Evolutionary conservation across 305 asterid species (phyloP).

Genomic region (Galium porrigens): DNA sequence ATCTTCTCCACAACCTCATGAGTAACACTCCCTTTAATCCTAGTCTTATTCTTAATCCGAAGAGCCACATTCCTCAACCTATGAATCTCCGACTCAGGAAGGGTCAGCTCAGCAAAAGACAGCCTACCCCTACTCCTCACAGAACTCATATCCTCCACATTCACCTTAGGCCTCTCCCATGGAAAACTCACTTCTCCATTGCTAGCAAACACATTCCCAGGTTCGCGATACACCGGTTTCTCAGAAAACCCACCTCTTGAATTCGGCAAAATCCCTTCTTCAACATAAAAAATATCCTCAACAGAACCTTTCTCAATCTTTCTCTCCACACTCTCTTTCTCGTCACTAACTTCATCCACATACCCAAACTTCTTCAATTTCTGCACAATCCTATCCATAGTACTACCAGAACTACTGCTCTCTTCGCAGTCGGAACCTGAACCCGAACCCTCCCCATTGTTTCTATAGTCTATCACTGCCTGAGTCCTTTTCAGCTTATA

Average conservation of each 20-base stretch:
- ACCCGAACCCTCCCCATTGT: slow-evolving; percentile 39
- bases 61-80: slow-evolving; percentile 65
- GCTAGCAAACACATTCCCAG: slow-evolving; percentile 21
- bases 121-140: slow-evolving; percentile 46
- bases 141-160: slow-evolving; percentile 27
- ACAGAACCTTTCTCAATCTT: slow-evolving; percentile 59
- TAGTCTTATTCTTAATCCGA: slow-evolving; percentile 54
- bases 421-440: slow-evolving; percentile 63
- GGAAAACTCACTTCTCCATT: slow-evolving; percentile 54
- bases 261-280: slow-evolving; percentile 70
- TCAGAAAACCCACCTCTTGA: slow-evolving; percentile 65
- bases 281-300: slow-evolving; percentile 71
- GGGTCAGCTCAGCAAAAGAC: slow-evolving; percentile 65
- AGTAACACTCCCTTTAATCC: slow-evolving; percentile 65
- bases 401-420: slow-evolving; percentile 51
- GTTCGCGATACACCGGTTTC: slow-evolving; percentile 46
- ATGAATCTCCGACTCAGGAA: slow-evolving; percentile 57
- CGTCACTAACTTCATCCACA: slow-evolving; percentile 46
- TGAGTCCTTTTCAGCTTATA: slow-evolving; percentile 31
- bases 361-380: slow-evolving; percentile 82
- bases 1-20: slow-evolving; percentile 59
- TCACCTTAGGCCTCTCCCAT: slow-evolving; percentile 48
- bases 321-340: slow-evolving; percentile 21
- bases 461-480: slow-evolving; percentile 34
- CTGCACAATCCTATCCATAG: slow-evolving; percentile 84